Base-by-base conservation (phyloP, 148 eudicot genomes). In the Persicaria maculosa region DNA sequence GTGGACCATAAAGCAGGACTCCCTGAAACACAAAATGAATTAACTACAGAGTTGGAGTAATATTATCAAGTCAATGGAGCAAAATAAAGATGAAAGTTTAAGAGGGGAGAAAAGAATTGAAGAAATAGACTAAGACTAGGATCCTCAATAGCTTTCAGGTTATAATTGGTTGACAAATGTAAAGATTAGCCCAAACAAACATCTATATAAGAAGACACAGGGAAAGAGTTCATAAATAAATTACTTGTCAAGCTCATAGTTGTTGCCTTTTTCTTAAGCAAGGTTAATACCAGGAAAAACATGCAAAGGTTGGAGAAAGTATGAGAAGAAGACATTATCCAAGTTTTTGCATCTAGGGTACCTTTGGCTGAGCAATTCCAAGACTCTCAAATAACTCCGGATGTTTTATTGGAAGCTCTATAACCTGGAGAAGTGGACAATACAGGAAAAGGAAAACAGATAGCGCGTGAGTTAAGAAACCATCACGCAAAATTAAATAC, bases 1-100 rank as follows among this genome's bases (percentile, higher is more conserved):
- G 98, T 72, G 98, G 98, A 20, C 98, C 98, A 80, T 91, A 91
- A 12, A 93, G 92, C 76, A 93, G 85, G 25, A 93, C 97, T 73
- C 98, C 97, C 91, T 91, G 76, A n/a, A n/a, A 72, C 15, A 43
- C 43, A 50, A 75, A 53, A 71, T 17, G 0, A 44, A 1, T 22
- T 9, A 43, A 44, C 47, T 46, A 19, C 53, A 17, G 15, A 44
- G 15, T 17, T 46, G 15, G 54, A 69, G n/a, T 7, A n/a, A 0
- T 7, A 69, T 19, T 47, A 7, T 48, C 72, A 69, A 6, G 50
- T 44, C 1, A 16, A 15, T 47, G 14, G 67, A 52, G 17, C 44
- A 76, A 68, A 17, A 69, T 17, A 43, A 10, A 9, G 50, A 54
- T 67, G 5, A 46, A 58, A 8, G 36, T 20, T n/a, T 19, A 25